These are phyloP conservation scores for Pleurozium schreberi DNA, from an alignment of 225 moss, liverwort and hornwort species.

Conservation along the genomic window DNA sequence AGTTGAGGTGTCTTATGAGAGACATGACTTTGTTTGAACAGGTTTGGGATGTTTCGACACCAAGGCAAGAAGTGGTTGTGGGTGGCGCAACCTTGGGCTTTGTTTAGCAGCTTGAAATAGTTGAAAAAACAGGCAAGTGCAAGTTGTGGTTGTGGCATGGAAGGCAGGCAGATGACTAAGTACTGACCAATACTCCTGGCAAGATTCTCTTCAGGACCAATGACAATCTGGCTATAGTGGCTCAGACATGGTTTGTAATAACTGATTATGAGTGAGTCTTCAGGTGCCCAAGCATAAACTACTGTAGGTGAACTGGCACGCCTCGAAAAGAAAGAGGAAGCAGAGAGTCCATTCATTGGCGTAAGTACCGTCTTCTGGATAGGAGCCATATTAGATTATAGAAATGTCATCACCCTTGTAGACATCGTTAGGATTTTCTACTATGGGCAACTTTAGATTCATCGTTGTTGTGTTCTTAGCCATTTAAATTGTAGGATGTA, in stretches of 20 bases:
- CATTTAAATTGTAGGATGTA: too few species aligned
- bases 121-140: constrained; percentile 70
- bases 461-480: too few species aligned
- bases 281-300: constrained; percentile 78
- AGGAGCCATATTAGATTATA: too few species aligned
- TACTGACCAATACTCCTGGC: constrained; percentile 62
- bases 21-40: not conserved
- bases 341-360: too few species aligned
- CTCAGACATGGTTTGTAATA: not conserved
- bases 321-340: constrained; percentile 41
- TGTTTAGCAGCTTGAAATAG: constrained; percentile 79
- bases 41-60: constrained; percentile 81
- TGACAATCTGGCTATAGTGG: not conserved
- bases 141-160: constrained; percentile 73
- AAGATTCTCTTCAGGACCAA: constrained; percentile 32
- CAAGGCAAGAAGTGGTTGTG: constrained; percentile 65
- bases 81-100: constrained; percentile 66
- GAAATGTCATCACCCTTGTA: too few species aligned
- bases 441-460: too few species aligned
- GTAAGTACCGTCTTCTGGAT: too few species aligned
- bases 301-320: constrained; percentile 74
- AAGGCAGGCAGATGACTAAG: constrained; percentile 64
- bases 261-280: not conserved
- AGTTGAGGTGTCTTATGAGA: not conserved
- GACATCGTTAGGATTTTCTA: too few species aligned